A percentile compares a stretch with the other conserved stretches of the same genome.
phyloP scores from a whole-genome alignment of 1,139 yeast genomes.

The Geotrichum reessii region DNA sequence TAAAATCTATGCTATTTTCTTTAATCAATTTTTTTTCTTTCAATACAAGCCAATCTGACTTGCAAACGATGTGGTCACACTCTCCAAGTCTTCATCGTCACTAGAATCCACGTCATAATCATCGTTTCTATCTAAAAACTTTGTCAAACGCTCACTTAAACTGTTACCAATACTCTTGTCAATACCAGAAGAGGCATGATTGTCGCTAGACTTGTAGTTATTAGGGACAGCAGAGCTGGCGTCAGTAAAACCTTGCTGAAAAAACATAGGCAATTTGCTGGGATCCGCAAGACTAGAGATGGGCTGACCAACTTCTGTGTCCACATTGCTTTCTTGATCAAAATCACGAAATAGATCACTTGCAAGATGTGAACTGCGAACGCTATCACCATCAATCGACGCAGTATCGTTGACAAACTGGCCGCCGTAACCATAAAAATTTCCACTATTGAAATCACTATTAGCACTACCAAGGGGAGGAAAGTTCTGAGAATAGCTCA shows the following conservation, averaged over 20 bases:
- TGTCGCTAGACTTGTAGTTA: slow-evolving; percentile 6
- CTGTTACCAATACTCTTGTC: slow-evolving; percentile 38
- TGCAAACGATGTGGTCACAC: slow-evolving; percentile 46
- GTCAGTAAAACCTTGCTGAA: slow-evolving; percentile 21
- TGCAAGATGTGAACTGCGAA: slow-evolving; percentile 12
- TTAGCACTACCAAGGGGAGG: slow-evolving; percentile 8
- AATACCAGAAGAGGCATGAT: not conserved
- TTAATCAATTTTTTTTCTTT: not conserved
- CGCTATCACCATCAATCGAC: slow-evolving; percentile 11
- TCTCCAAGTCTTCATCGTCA: slow-evolving; percentile 46
- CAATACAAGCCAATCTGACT: slow-evolving; percentile 37
- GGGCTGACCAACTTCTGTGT: slow-evolving; percentile 3
- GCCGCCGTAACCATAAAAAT: slow-evolving; percentile 5
- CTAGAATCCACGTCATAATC: slow-evolving; percentile 28
- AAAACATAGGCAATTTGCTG: slow-evolving; percentile 21
- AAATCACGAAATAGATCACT: slow-evolving; percentile 14
- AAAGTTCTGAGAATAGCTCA: not conserved
- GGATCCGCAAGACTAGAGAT: slow-evolving; percentile 20
- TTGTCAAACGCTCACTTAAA: slow-evolving; percentile 42
- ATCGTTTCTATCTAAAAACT: slow-evolving; percentile 31
- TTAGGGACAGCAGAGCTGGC: not conserved
- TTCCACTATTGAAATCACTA: not conserved
- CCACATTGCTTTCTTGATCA: slow-evolving; percentile 4
- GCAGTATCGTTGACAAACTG: slow-evolving; percentile 13
- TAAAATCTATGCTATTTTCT: not conserved